phyloP scores from a whole-genome alignment of 768 basidiomycete genomes.

The Coprinellus aureogranulatus region DNA sequence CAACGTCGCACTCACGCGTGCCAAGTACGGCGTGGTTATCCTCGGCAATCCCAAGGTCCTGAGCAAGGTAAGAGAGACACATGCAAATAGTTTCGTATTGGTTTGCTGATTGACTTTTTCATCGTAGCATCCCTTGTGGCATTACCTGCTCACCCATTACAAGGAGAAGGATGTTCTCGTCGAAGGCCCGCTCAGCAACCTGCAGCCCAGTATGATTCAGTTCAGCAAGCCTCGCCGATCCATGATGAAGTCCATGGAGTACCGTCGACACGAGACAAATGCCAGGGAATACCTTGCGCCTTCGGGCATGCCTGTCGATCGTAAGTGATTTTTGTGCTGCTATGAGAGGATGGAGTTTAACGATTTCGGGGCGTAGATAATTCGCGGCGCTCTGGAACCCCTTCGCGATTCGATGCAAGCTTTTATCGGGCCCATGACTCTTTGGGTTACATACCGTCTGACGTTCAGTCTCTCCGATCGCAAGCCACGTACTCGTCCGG shows the following conservation, averaged over 20 bases:
- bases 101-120: conserved; percentile 11
- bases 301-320: conserved; percentile 45
- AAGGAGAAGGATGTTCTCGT: conserved; percentile 94
- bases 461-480: conserved; percentile 92
- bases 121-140: conserved; percentile 92
- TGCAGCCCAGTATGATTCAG: conserved; percentile 98
- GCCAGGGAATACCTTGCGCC: conserved; percentile 74
- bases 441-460: conserved; percentile 90
- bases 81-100: background rate
- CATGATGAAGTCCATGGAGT: conserved; percentile 86
- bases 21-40: conserved; percentile 98
- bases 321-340: conserved; percentile 47
- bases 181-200: conserved; percentile 93
- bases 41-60: conserved; percentile 99
- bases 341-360: no score
- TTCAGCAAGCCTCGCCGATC: conserved; percentile 96
- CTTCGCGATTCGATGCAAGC: conserved; percentile 91
- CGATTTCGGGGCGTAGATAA: no score
- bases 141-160: conserved; percentile 96
- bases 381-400: conserved; percentile 79
- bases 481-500: conserved; percentile 96
- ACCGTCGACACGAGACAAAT: conserved; percentile 86
- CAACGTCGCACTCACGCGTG: conserved; percentile 95
- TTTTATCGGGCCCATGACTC: conserved; percentile 97
- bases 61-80: conserved; percentile 80